Conservation (phyloP, 2,329 filamentous ascomycete species). For the Pseudogymnoascus sp. region DNA sequence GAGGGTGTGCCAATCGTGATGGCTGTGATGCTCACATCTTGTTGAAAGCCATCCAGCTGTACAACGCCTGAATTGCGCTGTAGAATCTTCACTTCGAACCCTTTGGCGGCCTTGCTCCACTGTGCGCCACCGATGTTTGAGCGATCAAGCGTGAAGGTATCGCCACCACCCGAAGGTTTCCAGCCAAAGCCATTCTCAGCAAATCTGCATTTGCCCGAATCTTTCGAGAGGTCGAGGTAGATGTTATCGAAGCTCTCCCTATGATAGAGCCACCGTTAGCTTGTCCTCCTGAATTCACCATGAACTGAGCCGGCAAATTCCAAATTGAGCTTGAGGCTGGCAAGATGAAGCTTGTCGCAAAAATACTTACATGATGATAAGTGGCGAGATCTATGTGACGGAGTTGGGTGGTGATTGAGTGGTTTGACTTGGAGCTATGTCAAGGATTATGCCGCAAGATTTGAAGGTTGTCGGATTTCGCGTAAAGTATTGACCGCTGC, state of each 20-base stretch:
- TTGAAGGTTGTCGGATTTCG: conserved; percentile 4
- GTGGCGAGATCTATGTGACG: not conserved
- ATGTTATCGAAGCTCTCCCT: conserved; percentile 96
- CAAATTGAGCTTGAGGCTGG: not conserved
- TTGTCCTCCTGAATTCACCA: not conserved
- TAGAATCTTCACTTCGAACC: conserved; percentile 87
- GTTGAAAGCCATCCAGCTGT: conserved; percentile 89
- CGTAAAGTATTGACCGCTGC: conserved; percentile 5
- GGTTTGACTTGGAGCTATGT: not conserved
- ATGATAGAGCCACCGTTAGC: not conserved
- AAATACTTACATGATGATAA: not conserved
- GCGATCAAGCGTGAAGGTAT: conserved; percentile 88
- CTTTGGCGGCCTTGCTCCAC: conserved; percentile 89
- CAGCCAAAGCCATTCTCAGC: conserved; percentile 91
- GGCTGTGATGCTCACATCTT: conserved; percentile 50
- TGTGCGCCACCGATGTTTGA: conserved; percentile 78
- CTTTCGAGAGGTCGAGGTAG: conserved; percentile 89
- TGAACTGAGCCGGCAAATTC: not conserved
- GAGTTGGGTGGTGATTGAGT: conserved; percentile 2
- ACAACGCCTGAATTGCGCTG: conserved; percentile 77
- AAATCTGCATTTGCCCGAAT: conserved; percentile 86
- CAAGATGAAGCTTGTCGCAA: conserved; percentile 1
- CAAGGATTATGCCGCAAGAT: conserved; percentile 9
- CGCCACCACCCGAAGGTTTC: conserved; percentile 80
- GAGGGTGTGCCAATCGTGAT: conserved; percentile 7